Evolutionary conservation across 2,329 filamentous ascomycete genomes (phyloP).

Genomic region (Apiospora koreana): DNA sequence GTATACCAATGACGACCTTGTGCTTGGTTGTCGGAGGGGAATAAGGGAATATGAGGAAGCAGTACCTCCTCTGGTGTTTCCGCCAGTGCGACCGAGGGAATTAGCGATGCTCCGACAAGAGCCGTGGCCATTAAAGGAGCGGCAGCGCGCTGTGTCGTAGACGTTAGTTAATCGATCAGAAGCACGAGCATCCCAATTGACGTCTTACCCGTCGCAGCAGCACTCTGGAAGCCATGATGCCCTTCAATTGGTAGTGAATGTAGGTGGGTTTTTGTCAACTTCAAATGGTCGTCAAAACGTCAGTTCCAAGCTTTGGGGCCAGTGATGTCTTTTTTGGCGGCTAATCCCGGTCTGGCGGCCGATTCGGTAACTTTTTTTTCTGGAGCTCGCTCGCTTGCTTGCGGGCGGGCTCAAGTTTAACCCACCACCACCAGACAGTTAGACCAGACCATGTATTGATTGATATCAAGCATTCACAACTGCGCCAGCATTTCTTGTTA

Average conservation of each 20-base stretch:
- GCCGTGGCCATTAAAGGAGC: constrained; percentile 54
- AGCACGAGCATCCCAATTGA: constrained; percentile 11
- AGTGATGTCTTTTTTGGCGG: constrained; percentile 10
- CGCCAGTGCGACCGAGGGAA: constrained; percentile 42
- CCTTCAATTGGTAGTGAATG: constrained; percentile 46
- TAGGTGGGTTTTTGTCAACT: constrained; percentile 15
- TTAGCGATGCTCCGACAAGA: constrained; percentile 33
- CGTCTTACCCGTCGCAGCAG: constrained; percentile 55
- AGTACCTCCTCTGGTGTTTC: constrained; percentile 43
- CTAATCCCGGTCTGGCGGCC: constrained; percentile 2
- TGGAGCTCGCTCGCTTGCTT: neutral
- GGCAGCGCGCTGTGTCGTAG: constrained; percentile 45
- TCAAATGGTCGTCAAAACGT: constrained; percentile 5
- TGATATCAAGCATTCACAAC: neutral
- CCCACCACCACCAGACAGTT: no score
- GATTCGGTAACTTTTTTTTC: constrained; percentile 11
- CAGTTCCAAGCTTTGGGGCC: constrained; percentile 4
- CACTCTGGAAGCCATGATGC: constrained; percentile 61
- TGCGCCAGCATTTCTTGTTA: neutral
- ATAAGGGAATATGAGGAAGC: constrained; percentile 17
- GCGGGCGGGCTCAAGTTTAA: neutral
- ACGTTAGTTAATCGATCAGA: constrained; percentile 30
- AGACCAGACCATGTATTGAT: neutral
- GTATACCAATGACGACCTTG: neutral
- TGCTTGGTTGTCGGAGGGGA: neutral